Base-by-base conservation (phyloP, 2,329 filamentous ascomycete species). In the Pseudopithomyces chartarum region DNA sequence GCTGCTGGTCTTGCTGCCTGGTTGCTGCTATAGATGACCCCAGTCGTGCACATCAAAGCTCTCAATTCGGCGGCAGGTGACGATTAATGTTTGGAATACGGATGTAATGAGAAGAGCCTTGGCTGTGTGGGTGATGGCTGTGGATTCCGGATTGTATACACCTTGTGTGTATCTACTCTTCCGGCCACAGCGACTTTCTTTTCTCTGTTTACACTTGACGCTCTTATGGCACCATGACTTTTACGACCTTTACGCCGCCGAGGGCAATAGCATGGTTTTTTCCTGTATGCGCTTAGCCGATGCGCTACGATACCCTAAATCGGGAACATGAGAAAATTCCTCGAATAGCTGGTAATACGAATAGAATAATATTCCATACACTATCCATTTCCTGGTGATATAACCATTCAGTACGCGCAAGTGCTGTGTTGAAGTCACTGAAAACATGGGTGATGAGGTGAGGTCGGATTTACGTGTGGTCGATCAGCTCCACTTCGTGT, bases 1-100 rank as follows among this genome's bases (percentile, higher is more conserved):
- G 75, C 65, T 54, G 71, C 66, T 33, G 75, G 70, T 62, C 54
- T 75, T 40, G 72, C 73, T 48, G 73, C 74, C 50, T 65, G 71
- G 61, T 59, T 77, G 61, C 59, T 77, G 57, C 61, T 78, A 59
- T 78, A 77, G 76, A 63, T 59, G 45, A 56, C 23, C 50, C 29
- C 36, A 22, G 43, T 49, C 34, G 47, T 13, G 34, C 40, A 29
- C 43, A 51, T 45, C 60, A 62, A 64, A 72, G 58, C 50, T 60
- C 61, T 57, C 63, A 54, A 51, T 57, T 62, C 54, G 56, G 58
- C 45, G 61, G 62, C 64, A 73, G 74, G 73, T 74, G 67, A 67
- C 62, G 60, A 69, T 29, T 72, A 74, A 71, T 71, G 62, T 51
- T 43, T 55, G 60, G 40, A 48, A 7, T 50, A 45, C 42, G 60